Base-by-base conservation (phyloP, 1,284 basidiomycete genomes). In the Microbotryum lychnidis-dioicae region DNA sequence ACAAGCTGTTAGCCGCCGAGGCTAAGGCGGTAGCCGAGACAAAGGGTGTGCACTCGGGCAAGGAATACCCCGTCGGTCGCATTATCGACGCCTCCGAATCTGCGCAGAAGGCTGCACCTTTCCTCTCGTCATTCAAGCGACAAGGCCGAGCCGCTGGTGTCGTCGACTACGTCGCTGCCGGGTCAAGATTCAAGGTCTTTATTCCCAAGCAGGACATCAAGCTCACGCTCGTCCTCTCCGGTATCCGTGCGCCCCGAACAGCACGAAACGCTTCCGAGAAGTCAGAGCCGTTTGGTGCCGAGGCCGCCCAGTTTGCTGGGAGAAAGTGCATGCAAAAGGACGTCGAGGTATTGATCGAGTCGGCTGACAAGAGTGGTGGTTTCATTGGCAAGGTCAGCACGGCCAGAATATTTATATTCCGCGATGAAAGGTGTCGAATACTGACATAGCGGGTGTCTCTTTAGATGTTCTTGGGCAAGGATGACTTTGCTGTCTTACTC, bases 1-100 rank as follows among this genome's bases (percentile, higher is more conserved):
- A 98, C 77, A 90, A 91, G 75, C 80, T 97, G 50, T 91, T 97
- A 82, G 85, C 87, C 46, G 93, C 93, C 18, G 94, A 98, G 64
- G 78, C 91, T 87, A 80, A 79, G 88, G 63, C 66, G 4, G 58
- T 83, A 0, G 75, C 85, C 2, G 93, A 91, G 60, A 74, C 76
- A n/a, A 84, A 87, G 60, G 94, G 94, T 6, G 81, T 98, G 20
- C 94, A 98, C 75, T 93, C 91, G 20, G 87, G 88, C 53, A 97
- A 97, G 76, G 92, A 97, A 54, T 79, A 87, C 23, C 73, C 79
- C 0, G 71, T 79, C 6, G 78, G 84, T 77, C 61, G 81, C 79
- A 73, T 89, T 80, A 69, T 93, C 81, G 97, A 98, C 76, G 86
- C 94, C 21, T 96, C 91, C 6, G 92, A 96, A 79, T 84, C 83